phyloP scores from a whole-genome alignment of 140 eudicot species.

The Senecio squalidus region DNA sequence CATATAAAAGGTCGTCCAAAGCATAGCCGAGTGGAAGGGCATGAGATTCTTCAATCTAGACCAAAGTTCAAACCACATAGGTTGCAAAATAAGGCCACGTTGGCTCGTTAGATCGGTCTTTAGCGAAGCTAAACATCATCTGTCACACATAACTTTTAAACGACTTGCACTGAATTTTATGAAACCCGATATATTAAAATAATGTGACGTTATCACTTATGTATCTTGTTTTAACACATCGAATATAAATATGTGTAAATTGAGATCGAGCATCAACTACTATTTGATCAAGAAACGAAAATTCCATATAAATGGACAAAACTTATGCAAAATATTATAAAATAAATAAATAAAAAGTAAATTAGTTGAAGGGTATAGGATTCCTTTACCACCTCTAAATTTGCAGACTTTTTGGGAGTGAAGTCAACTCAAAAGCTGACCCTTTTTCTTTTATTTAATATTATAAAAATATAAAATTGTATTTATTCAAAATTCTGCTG shows the following conservation, averaged over 20 bases:
- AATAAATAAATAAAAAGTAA: not conserved
- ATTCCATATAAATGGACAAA: conserved; percentile 30
- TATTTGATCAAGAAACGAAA: conserved; percentile 27
- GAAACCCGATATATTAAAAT: too few species aligned
- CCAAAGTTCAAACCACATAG: too few species aligned
- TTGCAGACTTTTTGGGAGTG: conserved; percentile 56
- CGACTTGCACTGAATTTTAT: too few species aligned
- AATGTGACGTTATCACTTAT: not conserved
- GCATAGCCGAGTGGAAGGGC: too few species aligned
- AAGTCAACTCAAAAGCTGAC: conserved; percentile 85
- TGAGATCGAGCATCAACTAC: conserved; percentile 26
- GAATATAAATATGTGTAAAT: not conserved
- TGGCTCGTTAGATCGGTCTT: too few species aligned
- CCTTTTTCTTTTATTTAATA: conserved; percentile 17
- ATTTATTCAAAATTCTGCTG: conserved; percentile 14
- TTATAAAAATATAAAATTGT: not conserved
- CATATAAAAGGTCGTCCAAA: too few species aligned
- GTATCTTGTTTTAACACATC: not conserved
- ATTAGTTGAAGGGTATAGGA: conserved; percentile 59
- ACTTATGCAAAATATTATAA: not conserved
- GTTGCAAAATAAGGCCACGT: too few species aligned
- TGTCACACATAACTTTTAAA: too few species aligned
- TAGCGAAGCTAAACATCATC: too few species aligned
- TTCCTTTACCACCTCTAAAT: conserved; percentile 60
- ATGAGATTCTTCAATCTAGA: too few species aligned